A percentile compares a stretch with the other conserved stretches of the same genome.
These are phyloP conservation scores for Spathaspora sp. DNA, from an alignment of 1,139 yeast species.

Conservation along the genomic window DNA sequence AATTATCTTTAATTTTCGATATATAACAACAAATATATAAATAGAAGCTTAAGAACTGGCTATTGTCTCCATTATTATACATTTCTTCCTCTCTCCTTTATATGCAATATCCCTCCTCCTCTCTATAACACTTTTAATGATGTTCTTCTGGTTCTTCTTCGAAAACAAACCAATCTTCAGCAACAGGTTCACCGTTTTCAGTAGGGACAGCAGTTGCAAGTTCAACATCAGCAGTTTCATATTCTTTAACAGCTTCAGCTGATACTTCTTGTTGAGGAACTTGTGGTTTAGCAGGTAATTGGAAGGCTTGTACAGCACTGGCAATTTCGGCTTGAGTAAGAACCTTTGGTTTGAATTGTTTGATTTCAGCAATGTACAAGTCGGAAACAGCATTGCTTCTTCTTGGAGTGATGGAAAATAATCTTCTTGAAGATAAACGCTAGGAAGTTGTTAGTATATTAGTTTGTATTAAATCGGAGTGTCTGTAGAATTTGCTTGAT, in stretches of 20 bases:
- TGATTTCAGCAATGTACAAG: constrained; percentile 82
- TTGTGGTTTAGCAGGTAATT: constrained; percentile 71
- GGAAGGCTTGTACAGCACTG: constrained; percentile 79
- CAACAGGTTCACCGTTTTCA: constrained; percentile 44
- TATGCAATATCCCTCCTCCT: not conserved
- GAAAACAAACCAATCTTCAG: constrained; percentile 83
- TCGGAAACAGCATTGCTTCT: constrained; percentile 73
- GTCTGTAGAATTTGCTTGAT: not conserved
- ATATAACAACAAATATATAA: not conserved
- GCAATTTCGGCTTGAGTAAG: constrained; percentile 72
- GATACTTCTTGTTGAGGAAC: constrained; percentile 73
- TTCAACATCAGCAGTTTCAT: constrained; percentile 77
- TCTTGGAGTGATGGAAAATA: constrained; percentile 45
- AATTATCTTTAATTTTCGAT: not conserved
- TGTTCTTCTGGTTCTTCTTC: constrained; percentile 71
- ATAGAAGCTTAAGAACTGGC: not conserved
- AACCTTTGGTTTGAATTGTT: constrained; percentile 83
- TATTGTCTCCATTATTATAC: not conserved
- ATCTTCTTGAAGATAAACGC: constrained; percentile 39
- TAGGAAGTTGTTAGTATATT: constrained; percentile 19
- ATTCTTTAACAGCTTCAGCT: constrained; percentile 70
- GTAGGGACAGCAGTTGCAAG: constrained; percentile 48
- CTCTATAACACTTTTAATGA: constrained; percentile 11
- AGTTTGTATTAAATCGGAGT: not conserved
- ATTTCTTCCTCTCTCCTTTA: not conserved